Base-by-base conservation (phyloP, 2,329 filamentous ascomycete species). In the Fusarium armeniacum region DNA sequence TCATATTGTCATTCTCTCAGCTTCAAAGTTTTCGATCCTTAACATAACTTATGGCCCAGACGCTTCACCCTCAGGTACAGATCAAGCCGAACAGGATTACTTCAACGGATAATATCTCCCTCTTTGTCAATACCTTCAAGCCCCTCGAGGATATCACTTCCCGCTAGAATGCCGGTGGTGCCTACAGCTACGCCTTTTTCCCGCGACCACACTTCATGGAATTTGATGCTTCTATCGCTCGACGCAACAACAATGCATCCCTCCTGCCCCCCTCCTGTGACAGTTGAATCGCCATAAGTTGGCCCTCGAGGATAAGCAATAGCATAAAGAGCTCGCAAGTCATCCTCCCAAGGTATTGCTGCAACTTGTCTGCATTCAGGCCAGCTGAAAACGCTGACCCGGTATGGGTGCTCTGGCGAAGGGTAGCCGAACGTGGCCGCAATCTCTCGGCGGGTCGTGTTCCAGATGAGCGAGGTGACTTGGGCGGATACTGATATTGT, bases 371-470 rank as follows among this genome's bases (percentile, higher is more conserved):
- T 88, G 79, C 96, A 98, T 58, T 92, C 91, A 0, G 96, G 96
- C 96, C 96, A 98, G 46, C 91, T 91, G 80, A 98, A 99, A 11
- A 98, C 91, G 3, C 94, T 96, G 69, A 99, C 93, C 22, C 96
- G 90, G 73, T 91, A 93, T 0, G 92, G 89, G 76, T 99, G 96
- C 43, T 97, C 93, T 1, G 95, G 94, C 72, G 97, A 91, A 5
- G 94, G 89, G 76, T 97, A 98, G 6, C 96, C 95, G 80, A 99
- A 98, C 0, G 95, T 98, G 2, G 94, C 96, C 1, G 89, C 93
- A 68, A 99, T 96, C 78, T 98, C 96, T 38, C 92, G 89, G 13
- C 92, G 87, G 13, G 90, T 95, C 30, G 87, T 91, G 55, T 92
- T 96, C 95, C 93, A 99, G 62, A 97, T 90, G 32, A 99, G 85